Evolutionary conservation across 2,329 filamentous ascomycete species (phyloP), one percentile per base, ranked within the genome.

Genomic region (Talaromyces sp.): DNA sequence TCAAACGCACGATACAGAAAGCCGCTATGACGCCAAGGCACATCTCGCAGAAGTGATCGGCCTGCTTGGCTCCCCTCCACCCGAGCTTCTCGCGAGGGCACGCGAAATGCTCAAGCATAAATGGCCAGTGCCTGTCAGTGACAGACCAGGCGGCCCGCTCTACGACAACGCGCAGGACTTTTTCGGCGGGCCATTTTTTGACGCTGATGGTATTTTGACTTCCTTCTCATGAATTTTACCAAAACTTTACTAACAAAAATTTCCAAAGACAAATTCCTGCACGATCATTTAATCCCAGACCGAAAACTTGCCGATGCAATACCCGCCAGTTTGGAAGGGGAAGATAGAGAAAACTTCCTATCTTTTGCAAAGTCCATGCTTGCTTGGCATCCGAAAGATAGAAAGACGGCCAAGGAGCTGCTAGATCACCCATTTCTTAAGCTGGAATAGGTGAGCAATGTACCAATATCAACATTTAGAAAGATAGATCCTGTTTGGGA

Each of bases 41-140:
- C 77, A 77, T 65, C 72, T 80, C 19, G 76, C 78, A 0, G 75
- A 80, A 62, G 77, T 80, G 1, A 71, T 78, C 13, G 70, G 65
- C 3, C 58, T 80, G 0, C 70, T 81, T 10, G 77, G 78, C 0
- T 67, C 65, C 7, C 77, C 77, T 19, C 75, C 77, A 2, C 59
- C 64, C 2, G 59, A 61, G 0, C 65, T 78, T 1, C 64, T 75
- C 58, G 25, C 60, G 1, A 62, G 53, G 3, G 70, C 69, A 2
- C 62, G 63, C 8, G 59, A 56, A 9, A 73, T 64, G 6, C 60
- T 63, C 11, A 71, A 73, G 39, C 22, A 30, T 53, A 62, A 60
- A n/a, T 64, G 62, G 62, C 25, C 51, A 4, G 25, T 32, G 3
- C 3, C 60, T 47, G 28, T 44, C 47, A 33, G 28, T 22, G 51